Conservation (phyloP, 345 rosid species). For the Balakata baccata region DNA sequence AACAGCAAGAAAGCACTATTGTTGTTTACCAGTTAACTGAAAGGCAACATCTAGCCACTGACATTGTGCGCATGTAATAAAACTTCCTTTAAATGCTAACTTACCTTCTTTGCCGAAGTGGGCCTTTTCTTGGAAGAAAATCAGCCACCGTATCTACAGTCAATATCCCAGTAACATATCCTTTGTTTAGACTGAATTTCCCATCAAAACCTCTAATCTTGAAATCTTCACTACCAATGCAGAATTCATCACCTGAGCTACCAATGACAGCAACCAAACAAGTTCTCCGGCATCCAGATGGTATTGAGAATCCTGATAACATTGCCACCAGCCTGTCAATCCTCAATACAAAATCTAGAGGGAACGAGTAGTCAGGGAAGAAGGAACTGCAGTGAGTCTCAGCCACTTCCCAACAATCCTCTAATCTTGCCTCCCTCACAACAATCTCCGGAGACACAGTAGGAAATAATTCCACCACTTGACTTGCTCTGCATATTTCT, state of each 20-base stretch:
- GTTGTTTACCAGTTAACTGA: not conserved
- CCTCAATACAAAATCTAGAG: conserved; percentile 70
- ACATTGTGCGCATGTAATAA: not conserved
- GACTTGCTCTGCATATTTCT: conserved; percentile 83
- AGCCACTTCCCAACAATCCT: conserved; percentile 96
- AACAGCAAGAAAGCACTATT: not conserved
- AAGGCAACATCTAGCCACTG: not conserved
- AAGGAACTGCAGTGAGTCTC: conserved; percentile 95
- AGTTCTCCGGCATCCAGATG: conserved; percentile 62
- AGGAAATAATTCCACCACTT: conserved; percentile 64
- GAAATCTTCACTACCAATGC: conserved; percentile 62
- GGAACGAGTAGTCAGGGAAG: conserved; percentile 83
- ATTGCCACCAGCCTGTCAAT: conserved; percentile 72
- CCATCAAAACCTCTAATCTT: conserved; percentile 72
- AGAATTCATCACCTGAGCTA: conserved; percentile 48
- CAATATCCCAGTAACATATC: conserved; percentile 83
- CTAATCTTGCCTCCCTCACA: conserved; percentile 89
- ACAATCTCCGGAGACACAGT: conserved; percentile 69
- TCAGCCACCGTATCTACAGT: conserved; percentile 85
- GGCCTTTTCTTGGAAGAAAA: conserved; percentile 85
- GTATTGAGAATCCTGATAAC: conserved; percentile 70
- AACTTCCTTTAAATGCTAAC: not conserved
- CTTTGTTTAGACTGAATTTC: conserved; percentile 55
- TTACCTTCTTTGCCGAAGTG: conserved; percentile 71
- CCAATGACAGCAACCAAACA: conserved; percentile 82